Conservation (phyloP, 495 filamentous ascomycete genomes). For the Haplographium delicatum region DNA sequence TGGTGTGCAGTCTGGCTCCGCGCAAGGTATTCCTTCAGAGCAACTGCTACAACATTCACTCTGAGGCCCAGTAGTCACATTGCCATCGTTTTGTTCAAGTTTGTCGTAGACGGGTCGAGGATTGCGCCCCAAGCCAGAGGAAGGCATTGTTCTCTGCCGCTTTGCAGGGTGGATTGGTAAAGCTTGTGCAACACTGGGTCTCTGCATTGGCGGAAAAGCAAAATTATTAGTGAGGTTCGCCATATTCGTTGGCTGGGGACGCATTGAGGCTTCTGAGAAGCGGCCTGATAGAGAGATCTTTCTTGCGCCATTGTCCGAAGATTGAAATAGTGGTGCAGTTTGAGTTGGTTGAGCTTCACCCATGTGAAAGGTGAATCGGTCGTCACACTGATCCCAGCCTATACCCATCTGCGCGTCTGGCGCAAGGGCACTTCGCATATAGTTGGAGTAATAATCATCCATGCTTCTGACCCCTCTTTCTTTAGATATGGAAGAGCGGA, state of each 20-base stretch:
- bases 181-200: neutral
- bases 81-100: neutral
- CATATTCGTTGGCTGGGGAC: neutral
- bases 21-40: constrained; percentile 18
- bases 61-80: neutral
- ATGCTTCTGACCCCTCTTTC: too few relatives aligned
- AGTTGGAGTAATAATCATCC: too few relatives aligned
- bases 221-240: neutral
- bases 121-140: neutral
- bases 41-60: constrained; percentile 26
- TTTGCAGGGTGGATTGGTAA: constrained; percentile 2
- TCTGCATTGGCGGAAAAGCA: neutral
- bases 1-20: constrained; percentile 17
- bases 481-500: too few relatives aligned
- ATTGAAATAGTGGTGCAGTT: constrained; percentile 8
- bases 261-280: neutral
- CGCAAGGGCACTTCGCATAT: too few relatives aligned
- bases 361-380: too few relatives aligned
- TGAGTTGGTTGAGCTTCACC: neutral
- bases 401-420: too few relatives aligned
- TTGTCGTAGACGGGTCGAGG: neutral
- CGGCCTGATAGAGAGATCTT: neutral
- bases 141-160: constrained; percentile 1
- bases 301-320: neutral
- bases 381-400: neutral